These are phyloP conservation scores for Fusarium guadeloupense DNA, from an alignment of 2,329 filamentous ascomycete genomes.

Conservation along the genomic window DNA sequence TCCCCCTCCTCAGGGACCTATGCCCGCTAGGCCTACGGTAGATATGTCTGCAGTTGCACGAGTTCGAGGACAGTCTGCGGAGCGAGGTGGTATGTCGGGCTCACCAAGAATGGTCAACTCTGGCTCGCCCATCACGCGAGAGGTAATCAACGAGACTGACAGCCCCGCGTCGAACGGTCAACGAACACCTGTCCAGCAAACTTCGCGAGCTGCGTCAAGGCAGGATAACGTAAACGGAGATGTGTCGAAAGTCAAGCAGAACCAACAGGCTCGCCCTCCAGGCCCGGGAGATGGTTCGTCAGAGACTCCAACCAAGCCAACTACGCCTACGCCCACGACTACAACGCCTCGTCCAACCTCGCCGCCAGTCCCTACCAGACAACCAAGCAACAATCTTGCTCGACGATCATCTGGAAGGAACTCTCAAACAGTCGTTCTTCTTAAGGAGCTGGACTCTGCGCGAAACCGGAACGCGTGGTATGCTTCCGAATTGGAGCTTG, in stretches of 20 bases:
- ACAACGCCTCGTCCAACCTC: conserved; percentile 59
- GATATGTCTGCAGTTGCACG: conserved; percentile 55
- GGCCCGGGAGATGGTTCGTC: conserved; percentile 74
- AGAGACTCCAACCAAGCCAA: conserved; percentile 59
- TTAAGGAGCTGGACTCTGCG: conserved; percentile 86
- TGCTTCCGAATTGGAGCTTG: conserved; percentile 91
- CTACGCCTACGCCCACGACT: too few species aligned
- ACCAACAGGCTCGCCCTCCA: conserved; percentile 59
- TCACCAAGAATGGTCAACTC: conserved; percentile 49
- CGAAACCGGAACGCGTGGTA: conserved; percentile 96
- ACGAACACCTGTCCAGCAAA: conserved; percentile 68
- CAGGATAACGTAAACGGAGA: conserved; percentile 47
- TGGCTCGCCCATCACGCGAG: conserved; percentile 55
- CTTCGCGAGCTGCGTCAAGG: conserved; percentile 49
- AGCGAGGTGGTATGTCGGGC: conserved; percentile 51
- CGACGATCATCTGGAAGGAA: conserved; percentile 69
- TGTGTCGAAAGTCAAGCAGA: conserved; percentile 47
- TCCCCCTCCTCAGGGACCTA: conserved; percentile 65
- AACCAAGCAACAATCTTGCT: conserved; percentile 66
- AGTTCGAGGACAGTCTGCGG: conserved; percentile 60
- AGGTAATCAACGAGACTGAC: conserved; percentile 56
- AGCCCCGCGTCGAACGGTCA: conserved; percentile 66
- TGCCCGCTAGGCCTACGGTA: conserved; percentile 57
- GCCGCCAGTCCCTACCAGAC: conserved; percentile 66
- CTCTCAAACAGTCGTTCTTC: conserved; percentile 75